Percentiles rank a stretch among this genome's conserved stretches.
Evolutionary conservation across 345 rosid genomes (phyloP).

Genomic region (Orychophragmus violaceus): DNA sequence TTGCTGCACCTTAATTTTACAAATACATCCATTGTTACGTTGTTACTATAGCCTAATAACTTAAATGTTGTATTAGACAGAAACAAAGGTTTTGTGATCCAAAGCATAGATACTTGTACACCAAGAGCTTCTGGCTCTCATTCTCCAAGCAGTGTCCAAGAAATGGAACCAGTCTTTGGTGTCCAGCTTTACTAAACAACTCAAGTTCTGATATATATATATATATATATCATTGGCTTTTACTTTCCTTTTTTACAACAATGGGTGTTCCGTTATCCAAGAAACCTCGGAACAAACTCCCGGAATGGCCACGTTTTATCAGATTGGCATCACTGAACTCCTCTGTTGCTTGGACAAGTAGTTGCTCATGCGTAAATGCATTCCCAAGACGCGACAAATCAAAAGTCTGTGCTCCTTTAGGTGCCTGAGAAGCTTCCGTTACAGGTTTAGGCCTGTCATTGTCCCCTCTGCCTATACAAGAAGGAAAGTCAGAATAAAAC

Average conservation of each 20-base stretch:
- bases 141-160: conserved; percentile 81
- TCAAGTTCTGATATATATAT: conserved; percentile 65
- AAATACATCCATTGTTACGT: too few relatives aligned
- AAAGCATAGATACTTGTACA: conserved; percentile 56
- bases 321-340: conserved; percentile 63
- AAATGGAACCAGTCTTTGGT: conserved; percentile 76
- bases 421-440: conserved; percentile 38
- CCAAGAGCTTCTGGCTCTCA: conserved; percentile 74
- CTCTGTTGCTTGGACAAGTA: conserved; percentile 64
- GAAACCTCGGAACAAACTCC: conserved; percentile 69
- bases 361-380: conserved; percentile 65
- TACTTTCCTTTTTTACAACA: conserved; percentile 58
- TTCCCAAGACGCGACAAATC: conserved; percentile 68
- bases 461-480: conserved; percentile 37
- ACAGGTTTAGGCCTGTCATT: conserved; percentile 54
- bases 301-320: conserved; percentile 90
- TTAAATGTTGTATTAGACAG: not conserved
- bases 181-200: conserved; percentile 63
- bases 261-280: conserved; percentile 57
- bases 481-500: conserved; percentile 38
- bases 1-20: too few relatives aligned
- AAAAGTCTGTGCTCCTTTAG: conserved; percentile 41
- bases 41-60: not conserved
- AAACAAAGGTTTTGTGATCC: not conserved
- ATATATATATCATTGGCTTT: conserved; percentile 52